phyloP scores from a whole-genome alignment of 2,329 filamentous ascomycete genomes.

The Emmonsia crescens region DNA sequence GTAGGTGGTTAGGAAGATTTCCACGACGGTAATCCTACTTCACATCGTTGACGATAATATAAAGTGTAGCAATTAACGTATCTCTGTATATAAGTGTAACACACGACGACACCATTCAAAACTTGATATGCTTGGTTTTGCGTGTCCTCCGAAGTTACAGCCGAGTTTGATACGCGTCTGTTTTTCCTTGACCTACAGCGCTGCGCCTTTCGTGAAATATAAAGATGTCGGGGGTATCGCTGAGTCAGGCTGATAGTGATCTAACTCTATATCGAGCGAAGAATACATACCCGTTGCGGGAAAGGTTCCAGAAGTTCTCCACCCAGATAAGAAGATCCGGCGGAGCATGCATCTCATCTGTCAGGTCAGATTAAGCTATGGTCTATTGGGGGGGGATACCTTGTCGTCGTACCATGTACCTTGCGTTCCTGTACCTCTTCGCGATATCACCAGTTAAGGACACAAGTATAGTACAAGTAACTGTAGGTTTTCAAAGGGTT shows the following conservation, averaged over 20 bases:
- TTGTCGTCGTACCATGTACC: background rate
- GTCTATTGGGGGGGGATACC: background rate
- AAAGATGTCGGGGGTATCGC: background rate
- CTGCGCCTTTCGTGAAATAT: background rate
- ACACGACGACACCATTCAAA: background rate
- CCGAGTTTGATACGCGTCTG: background rate
- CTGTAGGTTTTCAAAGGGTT: background rate
- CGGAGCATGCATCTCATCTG: background rate
- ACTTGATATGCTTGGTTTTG: background rate
- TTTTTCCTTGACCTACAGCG: background rate
- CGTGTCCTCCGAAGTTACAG: background rate
- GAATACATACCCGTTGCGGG: background rate
- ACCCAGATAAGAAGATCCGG: background rate
- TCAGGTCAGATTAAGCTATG: conserved; percentile 1
- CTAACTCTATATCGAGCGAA: too few species aligned
- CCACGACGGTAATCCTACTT: background rate
- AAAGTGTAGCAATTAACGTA: background rate
- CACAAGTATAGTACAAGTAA: background rate
- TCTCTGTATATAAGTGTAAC: background rate
- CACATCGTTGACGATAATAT: background rate
- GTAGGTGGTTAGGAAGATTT: background rate
- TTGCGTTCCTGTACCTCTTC: background rate
- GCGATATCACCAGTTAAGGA: background rate
- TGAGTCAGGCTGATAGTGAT: background rate
- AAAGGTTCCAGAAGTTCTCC: background rate